Evolutionary conservation across 176 grass and related monocot genomes (phyloP).

Genomic region (Urochloa ruziziensis): DNA sequence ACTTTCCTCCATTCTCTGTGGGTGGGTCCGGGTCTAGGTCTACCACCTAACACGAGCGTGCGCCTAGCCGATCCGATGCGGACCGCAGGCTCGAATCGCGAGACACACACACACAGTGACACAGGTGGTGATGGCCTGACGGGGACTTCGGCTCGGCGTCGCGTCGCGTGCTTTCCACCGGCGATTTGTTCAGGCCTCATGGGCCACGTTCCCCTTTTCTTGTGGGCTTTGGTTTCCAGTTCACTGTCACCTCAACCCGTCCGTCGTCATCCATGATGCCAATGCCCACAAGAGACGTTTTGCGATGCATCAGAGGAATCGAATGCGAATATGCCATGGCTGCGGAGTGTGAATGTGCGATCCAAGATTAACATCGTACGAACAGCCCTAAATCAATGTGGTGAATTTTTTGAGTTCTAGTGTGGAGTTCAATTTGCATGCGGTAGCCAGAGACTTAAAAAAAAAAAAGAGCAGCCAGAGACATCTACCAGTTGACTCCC

Average conservation of each 20-base stretch:
- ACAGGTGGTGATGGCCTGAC: no score
- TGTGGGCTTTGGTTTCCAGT: background rate
- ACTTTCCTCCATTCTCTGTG: background rate
- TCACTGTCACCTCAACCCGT: background rate
- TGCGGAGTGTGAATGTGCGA: no score
- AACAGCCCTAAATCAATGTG: no score
- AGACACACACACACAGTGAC: no score
- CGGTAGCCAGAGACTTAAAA: no score
- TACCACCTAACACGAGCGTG: conserved; percentile 17
- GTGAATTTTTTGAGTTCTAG: no score
- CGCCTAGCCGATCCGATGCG: background rate
- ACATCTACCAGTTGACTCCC: no score
- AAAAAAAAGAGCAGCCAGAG: no score
- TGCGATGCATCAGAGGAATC: background rate
- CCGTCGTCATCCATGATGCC: background rate
- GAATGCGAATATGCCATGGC: no score
- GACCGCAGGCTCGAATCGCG: background rate
- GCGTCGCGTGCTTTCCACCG: background rate
- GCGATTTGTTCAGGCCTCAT: background rate
- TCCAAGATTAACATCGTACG: no score
- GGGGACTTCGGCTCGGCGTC: background rate
- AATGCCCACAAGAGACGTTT: background rate
- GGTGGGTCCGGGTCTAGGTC: background rate
- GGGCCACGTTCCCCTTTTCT: background rate
- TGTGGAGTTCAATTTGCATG: no score